Conservation (phyloP, 176 grass and related monocot genomes). For the Alopecurus myosuroides region DNA sequence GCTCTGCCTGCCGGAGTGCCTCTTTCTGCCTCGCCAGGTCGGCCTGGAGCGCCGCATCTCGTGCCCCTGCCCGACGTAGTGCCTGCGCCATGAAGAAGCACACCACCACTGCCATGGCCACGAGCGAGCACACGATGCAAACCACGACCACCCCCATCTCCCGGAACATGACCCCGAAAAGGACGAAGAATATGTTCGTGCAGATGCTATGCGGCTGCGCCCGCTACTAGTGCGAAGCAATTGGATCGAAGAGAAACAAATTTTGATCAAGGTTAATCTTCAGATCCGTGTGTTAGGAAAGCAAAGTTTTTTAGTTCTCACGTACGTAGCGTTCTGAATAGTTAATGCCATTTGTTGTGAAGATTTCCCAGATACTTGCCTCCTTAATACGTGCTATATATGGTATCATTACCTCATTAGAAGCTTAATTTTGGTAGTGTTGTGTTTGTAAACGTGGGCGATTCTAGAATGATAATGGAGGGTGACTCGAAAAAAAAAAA, state of each 20-base stretch:
- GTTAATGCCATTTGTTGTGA: neutral
- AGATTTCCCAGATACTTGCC: neutral
- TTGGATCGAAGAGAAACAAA: too few species aligned
- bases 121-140: neutral
- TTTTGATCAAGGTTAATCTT: too few species aligned
- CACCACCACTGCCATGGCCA: neutral
- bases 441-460: too few species aligned
- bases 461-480: too few species aligned
- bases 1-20: constrained; percentile 59
- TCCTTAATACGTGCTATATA: neutral
- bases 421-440: too few species aligned
- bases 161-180: neutral
- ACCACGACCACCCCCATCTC: neutral
- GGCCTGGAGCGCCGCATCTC: constrained; percentile 33
- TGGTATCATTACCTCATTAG: neutral
- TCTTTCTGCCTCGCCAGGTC: constrained; percentile 54
- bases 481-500: too few species aligned
- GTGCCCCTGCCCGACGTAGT: neutral
- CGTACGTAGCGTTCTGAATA: neutral
- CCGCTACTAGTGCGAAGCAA: too few species aligned
- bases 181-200: too few species aligned
- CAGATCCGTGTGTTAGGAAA: too few species aligned
- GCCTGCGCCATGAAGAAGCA: neutral
- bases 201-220: too few species aligned
- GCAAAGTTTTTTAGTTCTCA: too few species aligned